Evolutionary conservation across 371 early-diverging fungal species (phyloP), one percentile per base, ranked within the genome.

Genomic region (Massospora cicadina): DNA sequence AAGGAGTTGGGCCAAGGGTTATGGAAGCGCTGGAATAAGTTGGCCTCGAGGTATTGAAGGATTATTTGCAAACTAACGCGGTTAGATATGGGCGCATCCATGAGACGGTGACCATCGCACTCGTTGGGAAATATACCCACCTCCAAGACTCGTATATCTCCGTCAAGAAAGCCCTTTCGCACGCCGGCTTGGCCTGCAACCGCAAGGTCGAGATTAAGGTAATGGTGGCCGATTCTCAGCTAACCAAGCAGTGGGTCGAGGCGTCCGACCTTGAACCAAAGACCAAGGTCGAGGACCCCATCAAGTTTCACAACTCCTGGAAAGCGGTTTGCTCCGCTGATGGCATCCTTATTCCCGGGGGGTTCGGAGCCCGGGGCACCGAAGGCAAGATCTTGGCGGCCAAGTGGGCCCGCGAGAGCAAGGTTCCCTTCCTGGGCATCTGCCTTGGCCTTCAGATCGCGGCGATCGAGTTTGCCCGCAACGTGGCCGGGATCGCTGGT

Each of bases 301-400:
- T 87, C 72, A 90, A 90, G 74, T 94, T 89, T 76, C 88, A 94
- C 69, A 93, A 94, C 70, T 87, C 95, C 1, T 95, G 95, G 98
- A 80, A 87, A 69, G 76, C 76, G 32, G 74, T 98, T 58, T 87
- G 89, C 75, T 79, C 84, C 25, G 89, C 93, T 33, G 76, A 95
- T 72, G 99, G 98, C 65, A 89, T 99, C 62, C 77, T 99, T n/a
- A 92, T 99, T 26, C 99, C 99, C 24, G 99, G 99, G 70, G 99
- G 99, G 32, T 99, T 99, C 74, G 99, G 99, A 61, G 76, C 76
- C 64, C 91, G 98, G 72, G 99, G 99, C 68, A 85, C 88, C 53
- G 99, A 98, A 72, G 98, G 98, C 69, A 99, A 92, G 88, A 83
- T 99, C 54, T 72, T 81, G 43, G 98, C 97, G n/a, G 89, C 89